Base-by-base conservation (phyloP, 306 rosid genomes). In the Psophocarpus tetragonolobus region DNA sequence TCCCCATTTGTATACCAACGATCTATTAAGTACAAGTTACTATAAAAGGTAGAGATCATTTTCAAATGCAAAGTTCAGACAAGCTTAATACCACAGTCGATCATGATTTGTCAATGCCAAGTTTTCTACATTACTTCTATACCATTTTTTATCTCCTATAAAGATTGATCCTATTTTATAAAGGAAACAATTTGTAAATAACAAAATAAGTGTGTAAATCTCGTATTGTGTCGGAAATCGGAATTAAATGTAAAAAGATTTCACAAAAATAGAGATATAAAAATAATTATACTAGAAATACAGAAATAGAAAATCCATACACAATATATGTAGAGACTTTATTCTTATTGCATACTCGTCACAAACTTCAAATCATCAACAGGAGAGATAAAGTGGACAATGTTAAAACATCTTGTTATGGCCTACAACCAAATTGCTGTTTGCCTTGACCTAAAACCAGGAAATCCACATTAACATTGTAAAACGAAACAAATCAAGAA, bases 11-110 rank as follows among this genome's bases (percentile, higher is more conserved):
- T 26, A 57, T 58, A 35, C 65, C 71, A 45, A 24, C 14, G 39
- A 38, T 38, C 42, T 11, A 26, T 30, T 14, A 24, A 11, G 30
- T 39, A 45, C 27, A 36, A 18, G 30, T 21, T 60, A 17, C 42
- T 11, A 20, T 15, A 63, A 73, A 38, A 80, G 69, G 51, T 44
- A 42, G 30, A 54, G 32, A 66, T n/a, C 57, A 51, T 65, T 73
- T 7, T 80, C 54, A 54, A 53, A 51, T 33, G 27, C 69, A 17
- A 36, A 4, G 8, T 36, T 23, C 26, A 14, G 48, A 7, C 29
- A 48, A 14, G 20, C 51, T 44, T 45, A 32, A 15, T 5, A 42
- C 23, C 14, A 36, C 53, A 53, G 68, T 9, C n/a, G n/a, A n/a
- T n/a, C 29, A 15, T 65, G 11, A 21, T 62, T 42, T 60, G 21